Base-by-base conservation (phyloP, 352 stramenopile species). In the Phytopythium litorale region DNA sequence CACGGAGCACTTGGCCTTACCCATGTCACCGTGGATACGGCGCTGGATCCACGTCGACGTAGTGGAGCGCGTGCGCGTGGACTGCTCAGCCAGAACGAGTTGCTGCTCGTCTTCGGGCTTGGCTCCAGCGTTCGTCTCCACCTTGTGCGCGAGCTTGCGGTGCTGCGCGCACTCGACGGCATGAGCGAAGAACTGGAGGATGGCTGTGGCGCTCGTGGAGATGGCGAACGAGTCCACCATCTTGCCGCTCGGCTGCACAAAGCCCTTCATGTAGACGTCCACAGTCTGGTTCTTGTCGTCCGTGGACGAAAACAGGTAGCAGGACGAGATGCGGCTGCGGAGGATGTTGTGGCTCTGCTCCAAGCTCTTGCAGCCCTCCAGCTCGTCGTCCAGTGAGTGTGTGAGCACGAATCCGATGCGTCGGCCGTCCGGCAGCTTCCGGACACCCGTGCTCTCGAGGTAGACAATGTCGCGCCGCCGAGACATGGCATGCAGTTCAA, bases 391-490 rank as follows among this genome's bases (percentile, higher is more conserved):
- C 15, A 78, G 54, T 7, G 72, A 80, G 55, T 80, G 72, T 0
- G 60, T 69, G 51, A 80, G 64, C 23, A 61, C 66, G 32, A 65
- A 80, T 33, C 70, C 67, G 3, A 80, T 37, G 7, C 58, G 68
- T 3, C 75, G 65, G 15, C 66, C 63, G 6, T 63, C 69, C 19
- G 71, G 23, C 2, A 57, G 60, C 4, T 63, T 52, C 9, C 74
- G 37, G 6, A 78, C 46, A 6, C 72, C 72, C 12, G 69, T 72
- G 12, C 64, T 37, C 33, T 78, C 67, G 13, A 80, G 35, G 46
- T 76, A 86, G 8, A 89, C 72, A 30, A 79, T 72, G 67, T 89
- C 79, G 33, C 78, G 67, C 6, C 38, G 54, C 11, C 54, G 35
- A 35, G 37, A 50, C 54, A 50, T 40, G 37, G 54, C 38, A 33